These are phyloP conservation scores for Psophocarpus tetragonolobus DNA, from an alignment of 306 rosid species.

Conservation along the genomic window DNA sequence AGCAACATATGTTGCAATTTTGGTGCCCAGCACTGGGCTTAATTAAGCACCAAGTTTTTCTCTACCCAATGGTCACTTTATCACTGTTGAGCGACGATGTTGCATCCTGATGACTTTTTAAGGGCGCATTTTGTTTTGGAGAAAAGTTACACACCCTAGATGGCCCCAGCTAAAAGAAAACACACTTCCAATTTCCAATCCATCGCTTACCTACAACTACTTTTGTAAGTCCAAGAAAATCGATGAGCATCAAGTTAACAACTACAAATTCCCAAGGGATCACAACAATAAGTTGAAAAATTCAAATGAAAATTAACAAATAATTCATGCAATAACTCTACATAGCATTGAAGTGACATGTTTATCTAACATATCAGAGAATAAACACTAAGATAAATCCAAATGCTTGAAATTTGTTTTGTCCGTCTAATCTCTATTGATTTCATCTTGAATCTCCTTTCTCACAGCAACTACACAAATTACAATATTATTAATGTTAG, in stretches of 20 bases:
- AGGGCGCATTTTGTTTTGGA: too few relatives aligned
- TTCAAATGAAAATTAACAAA: not conserved
- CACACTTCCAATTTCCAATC: not conserved
- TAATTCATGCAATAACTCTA: not conserved
- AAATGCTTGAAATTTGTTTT: conserved; percentile 79
- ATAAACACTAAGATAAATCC: conserved; percentile 90
- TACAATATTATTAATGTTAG: too few relatives aligned
- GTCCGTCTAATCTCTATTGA: conserved; percentile 91
- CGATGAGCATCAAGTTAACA: conserved; percentile 93
- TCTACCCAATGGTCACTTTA: too few relatives aligned
- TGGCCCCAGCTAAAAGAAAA: conserved; percentile 33
- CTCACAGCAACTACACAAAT: conserved; percentile 80
- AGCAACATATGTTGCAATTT: too few relatives aligned
- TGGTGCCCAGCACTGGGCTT: too few relatives aligned
- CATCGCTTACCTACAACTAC: conserved; percentile 85
- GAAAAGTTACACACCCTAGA: too few relatives aligned
- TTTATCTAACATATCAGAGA: conserved; percentile 67
- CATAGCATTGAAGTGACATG: not conserved
- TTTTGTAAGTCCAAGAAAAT: conserved; percentile 96
- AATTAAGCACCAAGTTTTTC: too few relatives aligned
- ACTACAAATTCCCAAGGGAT: conserved; percentile 55
- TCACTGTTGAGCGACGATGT: too few relatives aligned
- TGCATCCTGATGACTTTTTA: too few relatives aligned
- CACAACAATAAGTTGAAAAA: conserved; percentile 21
- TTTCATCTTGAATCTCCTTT: conserved; percentile 93